Base-by-base conservation (phyloP, 208 protist genomes). In the Trypanosomatidae sp. region DNA sequence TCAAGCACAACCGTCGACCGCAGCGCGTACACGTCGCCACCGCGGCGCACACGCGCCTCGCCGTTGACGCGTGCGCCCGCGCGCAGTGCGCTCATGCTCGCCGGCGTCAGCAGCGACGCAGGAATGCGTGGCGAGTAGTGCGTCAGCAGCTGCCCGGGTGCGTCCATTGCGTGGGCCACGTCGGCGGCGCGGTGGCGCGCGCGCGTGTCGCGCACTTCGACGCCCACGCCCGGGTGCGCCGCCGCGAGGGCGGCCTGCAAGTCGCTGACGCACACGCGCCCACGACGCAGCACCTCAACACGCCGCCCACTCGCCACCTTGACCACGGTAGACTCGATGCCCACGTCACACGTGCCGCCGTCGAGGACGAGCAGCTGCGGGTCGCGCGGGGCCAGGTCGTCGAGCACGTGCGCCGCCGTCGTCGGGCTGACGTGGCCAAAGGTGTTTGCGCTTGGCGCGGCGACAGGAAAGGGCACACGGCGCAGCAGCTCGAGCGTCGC, bases 371-470 rank as follows among this genome's bases (percentile, higher is more conserved):
- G 61, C 20, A 92, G 53, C 22, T 74, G 66, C 2, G 67, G 49
- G 44, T 92, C 75, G 28, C 74, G 76, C 15, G 47, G n/a, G 3
- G 72, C 81, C n/a, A 97, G 63, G 58, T 97, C 92, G 27, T 80
- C 67, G 35, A 85, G 53, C 11, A 97, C 92, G 59, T 97, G 92
- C 48, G 73, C 48, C 8, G 92, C 72, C 1, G 56, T 78, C 6
- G 92, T 95, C 15, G 92, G 92, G 38, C 82, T 93, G 15, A 94
- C 83, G 38, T 94, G 92, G 11, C 90, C 90, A 65, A 94, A 95
- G 20, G 70, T 77, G 65, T 97, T 97, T 3, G 92, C 92, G 47
- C 83, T 94, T 18, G 92, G 92, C 11, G 80, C 92, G 3, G 85
- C 83, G 5, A 97, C 58, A 13, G 87, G 84, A 35, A 96, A 77